phyloP scores from a whole-genome alignment of 345 rosid genomes.

The Brassica nigra region DNA sequence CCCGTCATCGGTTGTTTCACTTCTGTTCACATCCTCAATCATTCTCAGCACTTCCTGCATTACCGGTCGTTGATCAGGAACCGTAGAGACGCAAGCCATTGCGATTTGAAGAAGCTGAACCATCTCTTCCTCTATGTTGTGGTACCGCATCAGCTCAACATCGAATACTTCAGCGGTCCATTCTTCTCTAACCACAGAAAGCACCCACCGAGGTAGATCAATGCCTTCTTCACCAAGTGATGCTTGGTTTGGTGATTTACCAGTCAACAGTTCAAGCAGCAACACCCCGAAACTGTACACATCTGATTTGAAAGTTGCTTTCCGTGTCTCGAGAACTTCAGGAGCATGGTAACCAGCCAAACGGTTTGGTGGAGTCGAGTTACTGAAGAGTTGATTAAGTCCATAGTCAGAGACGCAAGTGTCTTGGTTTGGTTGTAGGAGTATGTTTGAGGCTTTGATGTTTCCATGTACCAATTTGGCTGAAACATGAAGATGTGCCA shows the following conservation, averaged over 20 bases:
- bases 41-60: slow-evolving; percentile 85
- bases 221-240: slow-evolving; percentile 96
- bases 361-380: slow-evolving; percentile 60
- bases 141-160: slow-evolving; percentile 87
- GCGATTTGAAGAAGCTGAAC: slow-evolving; percentile 95
- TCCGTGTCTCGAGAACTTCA: slow-evolving; percentile 76
- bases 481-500: slow-evolving; percentile 68
- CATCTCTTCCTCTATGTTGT: slow-evolving; percentile 97
- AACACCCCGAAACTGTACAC: slow-evolving; percentile 95
- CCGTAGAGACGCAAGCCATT: slow-evolving; percentile 82
- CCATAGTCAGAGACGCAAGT: slow-evolving; percentile 74
- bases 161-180: slow-evolving; percentile 99
- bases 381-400: slow-evolving; percentile 76
- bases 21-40: slow-evolving; percentile 88
- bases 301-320: slow-evolving; percentile 77
- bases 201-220: slow-evolving; percentile 96
- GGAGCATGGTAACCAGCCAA: slow-evolving; percentile 96
- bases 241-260: slow-evolving; percentile 93
- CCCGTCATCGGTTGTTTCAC: slow-evolving; percentile 76
- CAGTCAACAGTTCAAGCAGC: slow-evolving; percentile 79
- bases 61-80: slow-evolving; percentile 87
- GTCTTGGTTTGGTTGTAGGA: slow-evolving; percentile 73
- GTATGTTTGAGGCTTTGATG: slow-evolving; percentile 86
- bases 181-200: slow-evolving; percentile 93
- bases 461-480: slow-evolving; percentile 85